Evolutionary conservation across 2,329 filamentous ascomycete genomes (phyloP).

Genomic region (Westerdykella sp.): DNA sequence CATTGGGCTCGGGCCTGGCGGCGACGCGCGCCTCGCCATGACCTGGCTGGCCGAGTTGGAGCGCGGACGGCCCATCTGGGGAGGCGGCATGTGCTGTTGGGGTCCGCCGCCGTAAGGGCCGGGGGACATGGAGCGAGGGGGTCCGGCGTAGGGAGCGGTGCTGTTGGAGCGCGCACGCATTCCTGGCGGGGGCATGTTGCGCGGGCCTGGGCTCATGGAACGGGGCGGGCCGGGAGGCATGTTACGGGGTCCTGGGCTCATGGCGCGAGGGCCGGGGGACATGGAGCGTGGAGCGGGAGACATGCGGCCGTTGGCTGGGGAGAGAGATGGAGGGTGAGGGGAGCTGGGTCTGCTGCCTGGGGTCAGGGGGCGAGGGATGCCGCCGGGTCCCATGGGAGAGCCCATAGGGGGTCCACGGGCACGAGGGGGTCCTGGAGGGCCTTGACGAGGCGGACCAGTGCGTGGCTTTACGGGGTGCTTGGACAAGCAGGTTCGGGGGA

Average conservation of each 20-base stretch:
- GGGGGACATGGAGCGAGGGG: slow-evolving; percentile 36
- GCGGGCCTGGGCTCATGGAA: slow-evolving; percentile 32
- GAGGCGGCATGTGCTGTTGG: slow-evolving; percentile 21
- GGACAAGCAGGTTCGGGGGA: slow-evolving; percentile 87
- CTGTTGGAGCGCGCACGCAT: slow-evolving; percentile 32
- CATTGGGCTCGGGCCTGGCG: slow-evolving; percentile 35
- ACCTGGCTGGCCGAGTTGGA: slow-evolving; percentile 35
- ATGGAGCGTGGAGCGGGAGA: slow-evolving; percentile 16
- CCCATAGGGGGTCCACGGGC: slow-evolving; percentile 28
- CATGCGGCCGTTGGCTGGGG: slow-evolving; percentile 33
- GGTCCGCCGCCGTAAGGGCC: slow-evolving; percentile 35
- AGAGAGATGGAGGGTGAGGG: slow-evolving; percentile 42
- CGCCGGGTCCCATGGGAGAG: slow-evolving; percentile 28
- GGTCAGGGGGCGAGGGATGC: slow-evolving; percentile 37
- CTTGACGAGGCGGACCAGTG: slow-evolving; percentile 47
- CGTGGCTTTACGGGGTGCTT: slow-evolving; percentile 86
- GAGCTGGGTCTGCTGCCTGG: slow-evolving; percentile 45
- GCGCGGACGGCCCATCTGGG: slow-evolving; percentile 30
- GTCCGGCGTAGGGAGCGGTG: slow-evolving; percentile 33
- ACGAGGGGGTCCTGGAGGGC: slow-evolving; percentile 42
- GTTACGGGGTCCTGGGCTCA: slow-evolving; percentile 1
- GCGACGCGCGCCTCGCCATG: slow-evolving; percentile 23
- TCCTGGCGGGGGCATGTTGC: slow-evolving; percentile 17
- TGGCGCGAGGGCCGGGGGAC: background rate
- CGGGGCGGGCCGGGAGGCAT: slow-evolving; percentile 15